Percentiles rank a stretch among this genome's conserved stretches.
Evolutionary conservation across 805 yeast genomes (phyloP).

Genomic region (Kodamaea fukazawae): DNA sequence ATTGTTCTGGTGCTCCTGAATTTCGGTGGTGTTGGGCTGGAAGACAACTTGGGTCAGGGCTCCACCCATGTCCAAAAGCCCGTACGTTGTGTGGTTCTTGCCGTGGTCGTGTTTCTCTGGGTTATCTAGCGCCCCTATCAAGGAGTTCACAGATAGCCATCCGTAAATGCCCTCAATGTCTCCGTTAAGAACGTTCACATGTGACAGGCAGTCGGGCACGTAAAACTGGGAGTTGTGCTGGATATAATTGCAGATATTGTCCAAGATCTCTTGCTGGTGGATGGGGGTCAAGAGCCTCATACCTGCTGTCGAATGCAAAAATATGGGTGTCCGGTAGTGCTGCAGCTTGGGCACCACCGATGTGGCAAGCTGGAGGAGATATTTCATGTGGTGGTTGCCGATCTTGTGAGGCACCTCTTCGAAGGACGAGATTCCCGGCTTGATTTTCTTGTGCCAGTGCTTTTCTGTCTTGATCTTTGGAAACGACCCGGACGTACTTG

Average conservation of each 20-base stretch:
- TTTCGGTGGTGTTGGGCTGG: constrained; percentile 51
- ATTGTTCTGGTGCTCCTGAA: constrained; percentile 43
- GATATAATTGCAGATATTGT: constrained; percentile 50
- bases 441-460: constrained; percentile 50
- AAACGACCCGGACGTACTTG: constrained; percentile 10
- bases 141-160: constrained; percentile 62
- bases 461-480: constrained; percentile 35
- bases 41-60: constrained; percentile 66
- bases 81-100: constrained; percentile 48
- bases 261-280: constrained; percentile 46
- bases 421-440: constrained; percentile 58
- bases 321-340: constrained; percentile 61
- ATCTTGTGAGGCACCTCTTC: constrained; percentile 46
- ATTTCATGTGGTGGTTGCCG: constrained; percentile 50
- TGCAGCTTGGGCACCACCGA: constrained; percentile 58
- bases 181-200: constrained; percentile 60
- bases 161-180: constrained; percentile 65
- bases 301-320: constrained; percentile 70
- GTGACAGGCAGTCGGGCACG: constrained; percentile 60
- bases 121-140: constrained; percentile 45
- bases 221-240: constrained; percentile 46
- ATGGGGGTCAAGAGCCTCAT: constrained; percentile 56
- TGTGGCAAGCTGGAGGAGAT: constrained; percentile 47
- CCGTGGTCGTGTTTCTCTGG: constrained; percentile 41
- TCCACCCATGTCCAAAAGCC: constrained; percentile 62